These are phyloP conservation scores for Aureobasidium sp. DNA, from an alignment of 2,329 filamentous ascomycete genomes.

Conservation along the genomic window DNA sequence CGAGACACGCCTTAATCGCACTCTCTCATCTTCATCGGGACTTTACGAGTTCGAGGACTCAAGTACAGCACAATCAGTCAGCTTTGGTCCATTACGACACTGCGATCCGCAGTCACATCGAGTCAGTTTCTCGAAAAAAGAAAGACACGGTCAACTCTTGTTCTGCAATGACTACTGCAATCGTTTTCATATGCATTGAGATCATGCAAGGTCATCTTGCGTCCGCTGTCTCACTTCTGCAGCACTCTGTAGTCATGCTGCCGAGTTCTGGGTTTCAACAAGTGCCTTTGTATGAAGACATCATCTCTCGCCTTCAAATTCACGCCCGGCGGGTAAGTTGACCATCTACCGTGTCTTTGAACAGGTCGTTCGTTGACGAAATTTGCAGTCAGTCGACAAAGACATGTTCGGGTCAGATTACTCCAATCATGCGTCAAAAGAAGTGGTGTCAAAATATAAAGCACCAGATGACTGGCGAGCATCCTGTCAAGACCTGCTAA, in stretches of 20 bases:
- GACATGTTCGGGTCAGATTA: not conserved
- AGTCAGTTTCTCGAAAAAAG: not conserved
- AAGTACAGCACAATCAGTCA: not conserved
- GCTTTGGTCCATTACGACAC: not conserved
- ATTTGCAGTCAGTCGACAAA: not conserved
- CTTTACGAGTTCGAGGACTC: not conserved
- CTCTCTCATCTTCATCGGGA: not conserved
- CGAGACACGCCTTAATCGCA: not conserved
- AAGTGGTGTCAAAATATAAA: not conserved
- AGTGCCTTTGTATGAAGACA: not conserved
- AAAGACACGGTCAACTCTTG: not conserved
- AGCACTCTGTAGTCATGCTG: not conserved
- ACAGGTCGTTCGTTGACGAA: not conserved
- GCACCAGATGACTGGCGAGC: not conserved
- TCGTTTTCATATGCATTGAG: conserved; percentile 1
- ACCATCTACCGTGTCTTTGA: no score
- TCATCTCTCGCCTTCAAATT: not conserved
- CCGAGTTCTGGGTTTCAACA: not conserved
- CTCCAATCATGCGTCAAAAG: not conserved
- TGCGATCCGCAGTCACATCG: not conserved
- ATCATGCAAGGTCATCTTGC: conserved; percentile 4
- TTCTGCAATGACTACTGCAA: not conserved
- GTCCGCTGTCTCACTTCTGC: not conserved
- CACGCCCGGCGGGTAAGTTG: not conserved
- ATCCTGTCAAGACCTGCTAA: not conserved